Conservation (phyloP, 1,139 yeast genomes). For the Blastobotrys capitulatus region DNA sequence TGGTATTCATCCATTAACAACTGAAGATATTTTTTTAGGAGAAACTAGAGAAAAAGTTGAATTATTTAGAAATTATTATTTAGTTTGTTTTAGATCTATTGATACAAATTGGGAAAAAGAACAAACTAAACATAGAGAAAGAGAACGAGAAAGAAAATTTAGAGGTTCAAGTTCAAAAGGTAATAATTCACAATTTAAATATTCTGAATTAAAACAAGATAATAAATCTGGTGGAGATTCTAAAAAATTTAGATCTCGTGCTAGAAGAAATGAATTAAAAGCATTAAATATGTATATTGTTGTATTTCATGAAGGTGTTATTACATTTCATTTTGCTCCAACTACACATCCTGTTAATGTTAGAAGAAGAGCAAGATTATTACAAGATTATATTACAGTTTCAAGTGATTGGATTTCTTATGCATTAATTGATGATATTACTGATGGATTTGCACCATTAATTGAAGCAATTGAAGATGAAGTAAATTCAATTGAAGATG, state of each 20-base stretch:
- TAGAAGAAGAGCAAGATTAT: conserved; percentile 84
- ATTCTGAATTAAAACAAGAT: not conserved
- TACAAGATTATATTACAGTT: conserved; percentile 80
- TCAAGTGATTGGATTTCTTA: conserved; percentile 93
- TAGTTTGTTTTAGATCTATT: conserved; percentile 89
- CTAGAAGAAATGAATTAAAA: conserved; percentile 27
- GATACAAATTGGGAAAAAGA: conserved; percentile 48
- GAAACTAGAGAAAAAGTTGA: conserved; percentile 96
- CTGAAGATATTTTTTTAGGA: conserved; percentile 89
- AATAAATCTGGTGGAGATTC: not conserved
- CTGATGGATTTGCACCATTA: conserved; percentile 90
- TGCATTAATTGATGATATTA: conserved; percentile 88
- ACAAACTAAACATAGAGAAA: conserved; percentile 3
- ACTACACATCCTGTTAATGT: conserved; percentile 80
- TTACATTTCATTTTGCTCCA: conserved; percentile 83
- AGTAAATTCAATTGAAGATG: conserved; percentile 86
- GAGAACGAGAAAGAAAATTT: conserved; percentile 4
- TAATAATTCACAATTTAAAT: not conserved
- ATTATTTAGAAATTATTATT: conserved; percentile 78
- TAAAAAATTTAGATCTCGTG: not conserved
- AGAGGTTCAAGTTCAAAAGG: not conserved
- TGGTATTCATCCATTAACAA: conserved; percentile 91
- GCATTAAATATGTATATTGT: conserved; percentile 86
- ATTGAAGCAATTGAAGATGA: conserved; percentile 83
- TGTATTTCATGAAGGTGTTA: conserved; percentile 76